These are phyloP conservation scores for Penicillium frequentans DNA, from an alignment of 2,329 filamentous ascomycete species.

Conservation along the genomic window DNA sequence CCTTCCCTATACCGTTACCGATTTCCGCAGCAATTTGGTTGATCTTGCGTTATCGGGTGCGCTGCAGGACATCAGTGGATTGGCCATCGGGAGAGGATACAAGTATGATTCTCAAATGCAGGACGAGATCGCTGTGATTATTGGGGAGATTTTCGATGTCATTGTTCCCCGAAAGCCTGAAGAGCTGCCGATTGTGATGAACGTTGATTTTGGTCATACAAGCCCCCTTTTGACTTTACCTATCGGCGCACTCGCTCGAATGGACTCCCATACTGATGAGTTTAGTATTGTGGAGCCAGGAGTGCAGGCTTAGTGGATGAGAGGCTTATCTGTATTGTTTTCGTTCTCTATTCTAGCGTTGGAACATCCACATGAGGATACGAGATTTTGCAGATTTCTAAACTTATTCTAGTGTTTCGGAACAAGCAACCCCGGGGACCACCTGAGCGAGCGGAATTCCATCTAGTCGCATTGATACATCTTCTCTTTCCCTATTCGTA, in stretches of 20 bases:
- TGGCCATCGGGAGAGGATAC: constrained; percentile 46
- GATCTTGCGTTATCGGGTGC: constrained; percentile 46
- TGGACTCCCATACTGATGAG: background rate
- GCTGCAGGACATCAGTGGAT: constrained; percentile 43
- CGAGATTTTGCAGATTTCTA: too few relatives aligned
- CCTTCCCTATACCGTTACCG: background rate
- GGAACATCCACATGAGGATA: too few relatives aligned
- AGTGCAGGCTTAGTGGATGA: background rate
- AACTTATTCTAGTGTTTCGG: too few relatives aligned
- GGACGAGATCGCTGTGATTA: constrained; percentile 20
- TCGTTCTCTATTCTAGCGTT: too few relatives aligned
- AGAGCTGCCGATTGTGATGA: constrained; percentile 40
- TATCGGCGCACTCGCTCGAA: background rate
- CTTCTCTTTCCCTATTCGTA: too few relatives aligned
- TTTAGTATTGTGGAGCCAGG: background rate
- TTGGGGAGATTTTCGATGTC: background rate
- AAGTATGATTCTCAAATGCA: constrained; percentile 39
- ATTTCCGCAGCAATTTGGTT: constrained; percentile 26
- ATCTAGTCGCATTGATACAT: too few relatives aligned
- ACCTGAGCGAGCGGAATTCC: too few relatives aligned
- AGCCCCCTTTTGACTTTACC: constrained; percentile 45
- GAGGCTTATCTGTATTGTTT: too few relatives aligned
- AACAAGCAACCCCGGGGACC: too few relatives aligned
- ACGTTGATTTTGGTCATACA: constrained; percentile 48
- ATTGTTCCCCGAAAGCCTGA: background rate